These are phyloP conservation scores for Boletus rubroflammeus DNA, from an alignment of 768 basidiomycete species.

Conservation along the genomic window DNA sequence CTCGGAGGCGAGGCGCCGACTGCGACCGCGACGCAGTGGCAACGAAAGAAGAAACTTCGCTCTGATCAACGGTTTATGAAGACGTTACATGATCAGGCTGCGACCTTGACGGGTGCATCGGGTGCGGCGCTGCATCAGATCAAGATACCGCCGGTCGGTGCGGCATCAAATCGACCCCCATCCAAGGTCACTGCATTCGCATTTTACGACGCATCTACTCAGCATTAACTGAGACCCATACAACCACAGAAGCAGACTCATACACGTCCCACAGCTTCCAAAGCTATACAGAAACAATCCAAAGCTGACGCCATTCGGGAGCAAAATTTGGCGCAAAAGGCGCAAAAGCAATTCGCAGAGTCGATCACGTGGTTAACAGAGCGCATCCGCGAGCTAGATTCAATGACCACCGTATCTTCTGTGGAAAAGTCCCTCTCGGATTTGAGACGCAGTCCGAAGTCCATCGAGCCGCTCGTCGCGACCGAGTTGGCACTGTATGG, in stretches of 20 bases:
- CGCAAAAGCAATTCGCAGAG: constrained; percentile 36
- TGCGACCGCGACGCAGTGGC: constrained; percentile 32
- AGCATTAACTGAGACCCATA: neutral
- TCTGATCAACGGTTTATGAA: constrained; percentile 58
- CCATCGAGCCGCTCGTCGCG: constrained; percentile 40
- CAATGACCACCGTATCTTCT: constrained; percentile 15
- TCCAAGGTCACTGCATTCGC: constrained; percentile 11
- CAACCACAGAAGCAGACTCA: constrained; percentile 17
- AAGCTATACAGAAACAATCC: constrained; percentile 27
- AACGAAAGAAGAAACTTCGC: constrained; percentile 36
- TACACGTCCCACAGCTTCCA: constrained; percentile 20
- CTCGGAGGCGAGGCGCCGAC: constrained; percentile 43
- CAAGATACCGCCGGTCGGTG: constrained; percentile 45
- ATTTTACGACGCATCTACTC: neutral
- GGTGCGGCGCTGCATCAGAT: constrained; percentile 52
- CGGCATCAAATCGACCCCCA: constrained; percentile 2
- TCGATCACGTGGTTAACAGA: constrained; percentile 52
- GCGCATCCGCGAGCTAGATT: constrained; percentile 38
- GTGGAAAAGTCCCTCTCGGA: constrained; percentile 34
- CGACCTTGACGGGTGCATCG: constrained; percentile 59
- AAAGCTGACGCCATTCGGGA: constrained; percentile 41
- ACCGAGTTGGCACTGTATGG: constrained; percentile 51
- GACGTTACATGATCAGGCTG: constrained; percentile 53
- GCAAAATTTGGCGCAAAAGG: constrained; percentile 45
- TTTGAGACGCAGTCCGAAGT: constrained; percentile 45